phyloP scores from a whole-genome alignment of 2,329 filamentous ascomycete species.

The Ceratocystis papillata region DNA sequence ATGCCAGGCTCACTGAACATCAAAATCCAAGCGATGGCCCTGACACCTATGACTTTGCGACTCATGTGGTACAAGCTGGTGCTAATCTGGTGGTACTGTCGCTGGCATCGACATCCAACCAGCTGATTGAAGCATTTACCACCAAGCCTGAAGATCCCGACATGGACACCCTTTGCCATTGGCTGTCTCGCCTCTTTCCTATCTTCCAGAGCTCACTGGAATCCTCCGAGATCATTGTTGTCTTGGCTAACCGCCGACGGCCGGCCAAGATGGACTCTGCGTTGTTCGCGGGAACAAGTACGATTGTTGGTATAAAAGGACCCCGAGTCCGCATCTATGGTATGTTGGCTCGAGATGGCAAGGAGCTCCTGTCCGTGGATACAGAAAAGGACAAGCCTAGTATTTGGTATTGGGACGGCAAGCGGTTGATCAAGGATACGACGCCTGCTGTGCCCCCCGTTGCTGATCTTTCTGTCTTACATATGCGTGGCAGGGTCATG shows the following conservation, averaged over 20 bases:
- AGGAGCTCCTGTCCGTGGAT: not conserved
- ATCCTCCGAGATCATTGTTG: not conserved
- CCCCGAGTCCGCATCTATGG: not conserved
- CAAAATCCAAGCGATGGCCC: not conserved
- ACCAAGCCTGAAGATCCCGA: slow-evolving; percentile 7
- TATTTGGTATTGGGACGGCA: not conserved
- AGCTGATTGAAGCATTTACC: not conserved
- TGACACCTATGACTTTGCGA: not conserved
- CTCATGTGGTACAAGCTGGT: not conserved
- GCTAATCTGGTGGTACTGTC: not conserved
- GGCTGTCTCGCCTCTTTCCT: not conserved
- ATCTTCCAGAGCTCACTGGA: not conserved
- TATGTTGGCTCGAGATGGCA: not conserved
- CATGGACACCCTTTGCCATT: not conserved
- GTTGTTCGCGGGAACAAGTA: not conserved
- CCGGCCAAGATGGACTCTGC: not conserved
- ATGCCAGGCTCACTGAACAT: not conserved
- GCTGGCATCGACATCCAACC: not conserved
- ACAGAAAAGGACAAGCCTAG: not conserved
- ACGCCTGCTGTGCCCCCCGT: not conserved
- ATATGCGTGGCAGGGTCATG: not conserved
- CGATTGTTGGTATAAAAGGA: not conserved
- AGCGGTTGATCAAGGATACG: not conserved
- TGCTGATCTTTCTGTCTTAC: not conserved
- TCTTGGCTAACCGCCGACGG: not conserved